A percentile compares a stretch with the other conserved stretches of the same genome.
Evolutionary conservation across 2,329 filamentous ascomycete genomes (phyloP).

Genomic region (Parascedosporium putredinis): DNA sequence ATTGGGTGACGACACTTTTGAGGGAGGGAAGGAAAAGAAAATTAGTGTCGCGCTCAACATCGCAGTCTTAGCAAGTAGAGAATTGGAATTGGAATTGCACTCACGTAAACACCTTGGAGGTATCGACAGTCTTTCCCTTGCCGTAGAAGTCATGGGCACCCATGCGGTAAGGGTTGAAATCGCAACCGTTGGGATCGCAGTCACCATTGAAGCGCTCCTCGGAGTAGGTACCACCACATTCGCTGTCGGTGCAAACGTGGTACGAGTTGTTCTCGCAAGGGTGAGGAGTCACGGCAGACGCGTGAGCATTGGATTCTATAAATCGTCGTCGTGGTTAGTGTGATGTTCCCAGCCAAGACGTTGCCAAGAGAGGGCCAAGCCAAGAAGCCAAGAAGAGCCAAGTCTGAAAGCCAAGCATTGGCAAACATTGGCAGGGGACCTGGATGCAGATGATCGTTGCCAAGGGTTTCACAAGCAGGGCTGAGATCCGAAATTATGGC

Average conservation of each 20-base stretch:
- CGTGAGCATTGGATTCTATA: constrained; percentile 40
- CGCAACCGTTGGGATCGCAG: constrained; percentile 55
- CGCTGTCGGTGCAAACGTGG: constrained; percentile 17
- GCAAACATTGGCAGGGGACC: too few relatives aligned
- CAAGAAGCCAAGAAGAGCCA: constrained; percentile 1
- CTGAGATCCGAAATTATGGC: neutral
- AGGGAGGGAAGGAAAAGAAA: too few relatives aligned
- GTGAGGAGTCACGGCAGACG: constrained; percentile 47
- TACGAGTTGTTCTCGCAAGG: constrained; percentile 36
- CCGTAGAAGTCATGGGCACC: constrained; percentile 52
- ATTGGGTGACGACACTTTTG: constrained; percentile 48
- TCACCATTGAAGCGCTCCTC: constrained; percentile 41
- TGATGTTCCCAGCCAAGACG: constrained; percentile 1
- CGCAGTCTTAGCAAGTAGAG: neutral
- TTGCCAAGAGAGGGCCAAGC: neutral
- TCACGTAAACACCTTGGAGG: constrained; percentile 39
- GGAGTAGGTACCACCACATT: constrained; percentile 38
- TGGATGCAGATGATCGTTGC: too few relatives aligned
- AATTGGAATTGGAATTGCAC: neutral
- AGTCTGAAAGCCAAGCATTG: too few relatives aligned
- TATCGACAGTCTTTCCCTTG: constrained; percentile 44
- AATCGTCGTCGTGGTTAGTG: neutral
- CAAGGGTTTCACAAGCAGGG: constrained; percentile 1
- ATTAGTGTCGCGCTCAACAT: too few relatives aligned
- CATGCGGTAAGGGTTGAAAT: constrained; percentile 55